Percentiles rank a stretch among this genome's conserved stretches.
Conservation (phyloP, 164 flowering plant species). For the Vitis labrusca region DNA sequence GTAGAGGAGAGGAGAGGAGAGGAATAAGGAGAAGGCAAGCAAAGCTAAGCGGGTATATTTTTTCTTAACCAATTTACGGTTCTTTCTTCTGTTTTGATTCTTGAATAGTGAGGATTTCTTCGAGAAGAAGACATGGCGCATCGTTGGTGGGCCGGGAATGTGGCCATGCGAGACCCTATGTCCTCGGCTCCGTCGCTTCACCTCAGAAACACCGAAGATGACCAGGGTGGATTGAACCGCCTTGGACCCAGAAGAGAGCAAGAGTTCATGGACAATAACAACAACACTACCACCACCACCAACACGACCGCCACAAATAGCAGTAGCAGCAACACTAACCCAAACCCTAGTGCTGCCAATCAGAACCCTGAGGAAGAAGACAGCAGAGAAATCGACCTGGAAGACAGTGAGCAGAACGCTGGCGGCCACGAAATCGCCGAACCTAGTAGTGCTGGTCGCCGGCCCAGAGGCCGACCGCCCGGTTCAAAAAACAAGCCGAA, state of each 20-base stretch:
- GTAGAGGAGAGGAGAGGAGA: neutral
- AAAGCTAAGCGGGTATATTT: neutral
- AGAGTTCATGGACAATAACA: slow-evolving; percentile 34
- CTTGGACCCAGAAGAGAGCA: slow-evolving; percentile 39
- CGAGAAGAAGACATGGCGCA: slow-evolving; percentile 44
- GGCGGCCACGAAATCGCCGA: slow-evolving; percentile 34
- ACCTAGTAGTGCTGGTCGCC: slow-evolving; percentile 33
- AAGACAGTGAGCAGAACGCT: slow-evolving; percentile 32
- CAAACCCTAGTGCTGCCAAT: slow-evolving; percentile 12
- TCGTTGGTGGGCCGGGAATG: slow-evolving; percentile 84
- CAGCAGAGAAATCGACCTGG: slow-evolving; percentile 25
- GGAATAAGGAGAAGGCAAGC: neutral
- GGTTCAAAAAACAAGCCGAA: slow-evolving; percentile 89
- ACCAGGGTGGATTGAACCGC: slow-evolving; percentile 24
- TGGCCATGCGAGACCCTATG: slow-evolving; percentile 54
- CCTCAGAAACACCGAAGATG: slow-evolving; percentile 45
- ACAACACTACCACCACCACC: slow-evolving; percentile 13
- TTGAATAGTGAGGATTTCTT: neutral
- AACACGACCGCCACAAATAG: slow-evolving; percentile 11
- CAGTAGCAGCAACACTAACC: slow-evolving; percentile 29
- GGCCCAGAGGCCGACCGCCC: slow-evolving; percentile 81
- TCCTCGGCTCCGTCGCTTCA: slow-evolving; percentile 47
- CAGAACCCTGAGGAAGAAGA: slow-evolving; percentile 36
- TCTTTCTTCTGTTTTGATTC: neutral
- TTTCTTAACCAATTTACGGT: neutral